Base-by-base conservation (phyloP, 176 grass and related monocot species). In the Alloteropsis semialata region DNA sequence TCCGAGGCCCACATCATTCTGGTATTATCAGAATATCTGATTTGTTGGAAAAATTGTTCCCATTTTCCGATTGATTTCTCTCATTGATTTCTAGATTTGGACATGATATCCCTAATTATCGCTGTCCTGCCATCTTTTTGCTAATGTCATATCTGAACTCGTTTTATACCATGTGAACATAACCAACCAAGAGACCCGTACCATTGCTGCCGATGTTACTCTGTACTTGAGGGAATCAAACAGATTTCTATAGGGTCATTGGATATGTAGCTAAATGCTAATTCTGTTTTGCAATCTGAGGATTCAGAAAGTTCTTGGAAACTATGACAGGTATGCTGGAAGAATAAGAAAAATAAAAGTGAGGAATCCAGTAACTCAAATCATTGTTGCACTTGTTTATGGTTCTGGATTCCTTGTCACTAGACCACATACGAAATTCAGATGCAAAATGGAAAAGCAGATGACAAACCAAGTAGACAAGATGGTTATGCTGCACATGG, bases 241-340 rank as follows among this genome's bases (percentile, higher is more conserved):
- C 39, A 44, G 80, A 81, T 42, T 34, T 36, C 10, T 34, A 62
- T 81, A 32, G 61, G 21, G 60, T 62, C 62, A 27, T 54, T 81
- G 69, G 61, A 68, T 38, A 89, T 81, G 53, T 46, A 75, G 76
- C 46, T 79, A 73, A 55, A 79, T 38, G 58, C 44, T 66, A 55
- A 54, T 64, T 83, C 60, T 82, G 15, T 63, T 44, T 78, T 34
- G 25, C 51, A 33, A 39, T n/a, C 29, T 60, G 53, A 87, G 43
- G 61, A 49, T 81, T 69, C 62, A 51, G 24, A 51, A 32, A 77
- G 21, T 75, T 51, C 18, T 38, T 51, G 62, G 22, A 32, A 42
- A 69, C 11, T 75, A 63, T n/a, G 48, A 55, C 7, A 3, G 21
- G 36, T 65, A 46, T 66, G 63, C 18, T 39, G 22, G 36, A 55